phyloP scores from a whole-genome alignment of 1,284 basidiomycete species.

The Leucoagaricus sp. region DNA sequence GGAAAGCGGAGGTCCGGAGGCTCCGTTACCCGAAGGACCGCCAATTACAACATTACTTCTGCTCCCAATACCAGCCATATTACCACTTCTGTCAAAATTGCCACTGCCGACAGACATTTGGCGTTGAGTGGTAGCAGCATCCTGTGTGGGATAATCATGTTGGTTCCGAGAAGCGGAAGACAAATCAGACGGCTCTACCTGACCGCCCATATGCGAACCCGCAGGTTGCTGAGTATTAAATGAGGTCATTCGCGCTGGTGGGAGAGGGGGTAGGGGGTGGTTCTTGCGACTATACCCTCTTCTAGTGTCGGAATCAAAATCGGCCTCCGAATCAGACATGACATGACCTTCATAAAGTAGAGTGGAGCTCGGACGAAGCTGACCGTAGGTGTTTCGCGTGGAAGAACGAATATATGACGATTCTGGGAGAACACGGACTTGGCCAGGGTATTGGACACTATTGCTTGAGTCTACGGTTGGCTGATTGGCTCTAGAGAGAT shows the following conservation, averaged over 20 bases:
- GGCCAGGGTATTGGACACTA: background rate
- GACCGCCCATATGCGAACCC: background rate
- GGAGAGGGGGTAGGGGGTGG: slow-evolving; percentile 4
- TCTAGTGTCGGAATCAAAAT: background rate
- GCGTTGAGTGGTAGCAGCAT: background rate
- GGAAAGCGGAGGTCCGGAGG: background rate
- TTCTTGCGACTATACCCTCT: background rate
- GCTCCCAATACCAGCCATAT: background rate
- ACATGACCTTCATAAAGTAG: background rate
- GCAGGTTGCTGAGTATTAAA: background rate
- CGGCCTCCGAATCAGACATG: background rate
- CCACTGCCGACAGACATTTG: background rate
- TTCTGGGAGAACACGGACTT: background rate
- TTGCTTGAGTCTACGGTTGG: background rate
- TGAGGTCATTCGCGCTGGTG: background rate
- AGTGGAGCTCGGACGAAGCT: background rate
- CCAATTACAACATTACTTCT: background rate
- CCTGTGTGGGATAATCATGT: background rate
- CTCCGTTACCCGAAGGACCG: background rate
- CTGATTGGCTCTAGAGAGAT: background rate
- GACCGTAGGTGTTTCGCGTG: background rate
- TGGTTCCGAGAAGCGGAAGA: background rate
- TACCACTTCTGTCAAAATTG: background rate
- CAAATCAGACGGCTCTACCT: background rate
- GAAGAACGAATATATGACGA: background rate